Conservation (phyloP, 371 early-diverging fungal species). For the Umbelopsis sp. region DNA sequence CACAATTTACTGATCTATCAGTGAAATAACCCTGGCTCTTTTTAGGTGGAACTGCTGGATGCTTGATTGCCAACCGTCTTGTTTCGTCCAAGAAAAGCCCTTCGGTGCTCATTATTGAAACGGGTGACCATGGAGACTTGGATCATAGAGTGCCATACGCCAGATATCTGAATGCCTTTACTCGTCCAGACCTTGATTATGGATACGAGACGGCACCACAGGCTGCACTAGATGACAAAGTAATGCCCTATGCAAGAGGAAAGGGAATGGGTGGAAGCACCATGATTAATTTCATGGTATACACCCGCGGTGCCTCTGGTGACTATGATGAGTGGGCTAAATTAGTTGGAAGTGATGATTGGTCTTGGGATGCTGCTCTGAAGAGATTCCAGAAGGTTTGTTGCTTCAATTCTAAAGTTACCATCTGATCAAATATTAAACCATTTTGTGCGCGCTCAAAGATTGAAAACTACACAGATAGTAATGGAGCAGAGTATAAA, state of each 20-base stretch:
- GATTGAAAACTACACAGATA: slow-evolving; percentile 24
- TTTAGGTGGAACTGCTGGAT: slow-evolving; percentile 35
- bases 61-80: slow-evolving; percentile 33
- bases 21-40: not conserved
- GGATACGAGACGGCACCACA: not conserved
- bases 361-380: slow-evolving; percentile 23
- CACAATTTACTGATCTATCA: too few species aligned
- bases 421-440: slow-evolving; percentile 13
- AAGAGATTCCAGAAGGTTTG: not conserved
- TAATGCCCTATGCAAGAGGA: not conserved
- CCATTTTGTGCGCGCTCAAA: slow-evolving; percentile 14
- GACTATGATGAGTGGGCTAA: slow-evolving; percentile 44
- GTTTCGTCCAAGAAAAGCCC: slow-evolving; percentile 14
- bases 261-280: not conserved
- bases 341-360: slow-evolving; percentile 29
- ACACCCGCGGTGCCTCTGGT: slow-evolving; percentile 39
- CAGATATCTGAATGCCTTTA: not conserved
- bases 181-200: not conserved
- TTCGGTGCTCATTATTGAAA: slow-evolving; percentile 29
- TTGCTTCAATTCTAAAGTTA: not conserved
- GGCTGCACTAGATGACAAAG: not conserved
- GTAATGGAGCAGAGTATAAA: slow-evolving; percentile 12
- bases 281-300: slow-evolving; percentile 33
- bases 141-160: not conserved
- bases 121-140: slow-evolving; percentile 18